Evolutionary conservation across 768 basidiomycete species (phyloP), one percentile per base, ranked within the genome.

Genomic region (Daedalea quercina): DNA sequence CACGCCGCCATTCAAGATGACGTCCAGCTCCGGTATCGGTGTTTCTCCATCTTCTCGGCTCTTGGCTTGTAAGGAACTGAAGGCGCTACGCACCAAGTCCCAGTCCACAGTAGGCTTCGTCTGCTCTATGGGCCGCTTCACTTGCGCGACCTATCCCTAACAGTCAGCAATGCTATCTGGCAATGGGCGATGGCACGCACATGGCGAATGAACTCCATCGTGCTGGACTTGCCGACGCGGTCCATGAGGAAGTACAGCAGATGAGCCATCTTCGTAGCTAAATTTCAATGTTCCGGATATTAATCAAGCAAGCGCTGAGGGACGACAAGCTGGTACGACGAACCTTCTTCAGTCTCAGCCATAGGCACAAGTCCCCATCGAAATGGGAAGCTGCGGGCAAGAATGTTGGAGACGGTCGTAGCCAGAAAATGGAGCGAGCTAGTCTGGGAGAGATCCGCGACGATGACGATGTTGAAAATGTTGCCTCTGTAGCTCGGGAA

Each of bases 331-430:
- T 28, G 25, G 17, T 3, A 9, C 7, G 66, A 57, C 64, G 33
- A 53, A 69, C 72, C 70, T 20, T 81, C 70, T 9, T 74, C 72
- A 0, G 67, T 75, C 52, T 84, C 80, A 2, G 82, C 65, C 31
- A 82, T 69, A 1, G 92, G 94, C 1, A 94, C 90, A 44, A 97
- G 64, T 12, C 95, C 95, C 66, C 94, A 93, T 17, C 90, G 75
- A 57, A 93, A 78, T 0, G 94, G 90, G 42, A 90, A 73, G 15
- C 76, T 78, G 31, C 90, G 76, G 25, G 79, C 70, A 48, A 98
- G 82, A 64, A 95, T 82, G 52, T 74, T 79, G 15, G 78, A 74
- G 44, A 96, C 75, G 0, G 85, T 69, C 1, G 76, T 78, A 2
- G 75, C 71, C 45, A 97, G 71, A 62, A 90, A 82, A 9, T 79